Evolutionary conservation across 2,329 filamentous ascomycete species (phyloP).

Genomic region (Intubia oerlemansii): DNA sequence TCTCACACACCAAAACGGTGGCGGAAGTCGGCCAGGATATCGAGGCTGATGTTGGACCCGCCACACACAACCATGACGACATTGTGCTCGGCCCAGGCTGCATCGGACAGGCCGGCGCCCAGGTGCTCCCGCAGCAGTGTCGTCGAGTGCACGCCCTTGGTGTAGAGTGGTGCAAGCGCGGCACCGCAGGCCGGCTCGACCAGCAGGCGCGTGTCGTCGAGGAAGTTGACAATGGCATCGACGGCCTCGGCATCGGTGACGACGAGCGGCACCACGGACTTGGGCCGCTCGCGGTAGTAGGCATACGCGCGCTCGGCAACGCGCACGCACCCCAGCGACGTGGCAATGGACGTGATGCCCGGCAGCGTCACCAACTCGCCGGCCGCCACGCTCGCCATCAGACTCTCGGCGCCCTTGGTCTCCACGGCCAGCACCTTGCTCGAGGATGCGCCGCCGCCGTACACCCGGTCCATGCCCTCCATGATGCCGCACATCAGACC

Average conservation of each 20-base stretch:
- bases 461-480: conserved; percentile 30
- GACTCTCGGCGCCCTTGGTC: conserved; percentile 47
- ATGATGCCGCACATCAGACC: conserved; percentile 49
- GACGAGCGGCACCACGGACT: conserved; percentile 31
- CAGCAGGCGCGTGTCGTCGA: conserved; percentile 61
- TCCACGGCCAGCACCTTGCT: conserved; percentile 44
- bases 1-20: conserved; percentile 19
- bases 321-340: conserved; percentile 43
- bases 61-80: conserved; percentile 78
- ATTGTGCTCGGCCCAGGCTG: conserved; percentile 42
- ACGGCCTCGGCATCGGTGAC: conserved; percentile 61
- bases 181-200: conserved; percentile 79
- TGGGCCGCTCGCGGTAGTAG: conserved; percentile 28
- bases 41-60: conserved; percentile 43
- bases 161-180: conserved; percentile 48
- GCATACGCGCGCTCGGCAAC: conserved; percentile 38
- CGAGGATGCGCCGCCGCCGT: conserved; percentile 11
- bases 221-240: conserved; percentile 51
- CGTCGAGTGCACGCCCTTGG: conserved; percentile 9
- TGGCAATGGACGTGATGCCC: conserved; percentile 50
- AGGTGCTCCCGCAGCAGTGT: conserved; percentile 32
- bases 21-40: conserved; percentile 36
- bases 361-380: conserved; percentile 37
- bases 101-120: conserved; percentile 26
- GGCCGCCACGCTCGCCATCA: conserved; percentile 32